A percentile compares a stretch with the other conserved stretches of the same genome.
These are phyloP conservation scores for Sugiyamaella valdiviana DNA, from an alignment of 805 yeast species.

Conservation along the genomic window DNA sequence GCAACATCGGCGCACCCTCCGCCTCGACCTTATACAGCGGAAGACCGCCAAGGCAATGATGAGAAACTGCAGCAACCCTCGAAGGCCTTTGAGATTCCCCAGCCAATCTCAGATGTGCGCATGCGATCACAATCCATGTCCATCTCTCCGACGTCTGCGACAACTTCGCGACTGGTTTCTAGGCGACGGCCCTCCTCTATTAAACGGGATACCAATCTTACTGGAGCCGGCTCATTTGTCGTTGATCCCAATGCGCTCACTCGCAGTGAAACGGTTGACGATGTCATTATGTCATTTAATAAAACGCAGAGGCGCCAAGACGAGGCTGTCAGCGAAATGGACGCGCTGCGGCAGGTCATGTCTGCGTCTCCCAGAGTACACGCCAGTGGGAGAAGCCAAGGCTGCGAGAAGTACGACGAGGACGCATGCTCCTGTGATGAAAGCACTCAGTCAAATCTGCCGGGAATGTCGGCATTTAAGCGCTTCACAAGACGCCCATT, in stretches of 20 bases:
- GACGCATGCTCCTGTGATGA: background rate
- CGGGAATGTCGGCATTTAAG: background rate
- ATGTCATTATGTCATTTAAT: constrained; percentile 12
- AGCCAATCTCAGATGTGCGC: background rate
- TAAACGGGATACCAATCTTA: background rate
- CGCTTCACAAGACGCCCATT: too few relatives aligned
- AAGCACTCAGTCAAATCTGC: background rate
- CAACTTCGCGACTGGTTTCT: background rate
- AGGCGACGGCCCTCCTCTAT: background rate
- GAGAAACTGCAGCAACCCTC: background rate
- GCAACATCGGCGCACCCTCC: background rate
- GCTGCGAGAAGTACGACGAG: background rate
- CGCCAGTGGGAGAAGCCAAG: background rate
- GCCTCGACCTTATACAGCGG: background rate
- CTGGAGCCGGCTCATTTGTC: background rate
- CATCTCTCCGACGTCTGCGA: constrained; percentile 3
- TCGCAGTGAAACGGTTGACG: constrained; percentile 11
- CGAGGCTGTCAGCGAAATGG: background rate
- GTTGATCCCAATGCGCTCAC: background rate
- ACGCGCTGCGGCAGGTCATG: background rate
- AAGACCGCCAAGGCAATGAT: background rate
- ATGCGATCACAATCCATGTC: constrained; percentile 1
- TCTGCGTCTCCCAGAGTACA: background rate
- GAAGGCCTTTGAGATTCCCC: background rate
- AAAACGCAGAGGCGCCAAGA: background rate